A percentile compares a stretch with the other conserved stretches of the same genome.
These are phyloP conservation scores for Clathrospora elynae DNA, from an alignment of 2,329 filamentous ascomycete genomes.

Conservation along the genomic window DNA sequence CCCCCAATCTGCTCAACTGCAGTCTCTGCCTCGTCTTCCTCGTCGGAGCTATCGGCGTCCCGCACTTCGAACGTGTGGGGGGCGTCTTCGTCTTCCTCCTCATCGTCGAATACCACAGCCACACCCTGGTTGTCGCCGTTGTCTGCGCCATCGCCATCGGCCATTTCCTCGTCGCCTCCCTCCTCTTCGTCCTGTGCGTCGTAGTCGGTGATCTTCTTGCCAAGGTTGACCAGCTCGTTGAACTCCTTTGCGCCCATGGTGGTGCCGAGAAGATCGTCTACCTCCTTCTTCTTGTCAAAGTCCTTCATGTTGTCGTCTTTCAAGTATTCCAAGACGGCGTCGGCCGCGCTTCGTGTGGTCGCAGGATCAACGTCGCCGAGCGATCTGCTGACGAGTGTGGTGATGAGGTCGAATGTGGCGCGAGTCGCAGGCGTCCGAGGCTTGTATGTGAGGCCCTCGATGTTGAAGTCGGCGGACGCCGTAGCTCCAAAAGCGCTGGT, in stretches of 20 bases:
- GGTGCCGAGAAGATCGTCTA: conserved; percentile 89
- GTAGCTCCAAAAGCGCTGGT: conserved; percentile 69
- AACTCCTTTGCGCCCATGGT: conserved; percentile 87
- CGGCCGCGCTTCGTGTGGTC: conserved; percentile 89
- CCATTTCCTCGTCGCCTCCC: conserved; percentile 67
- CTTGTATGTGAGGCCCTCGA: conserved; percentile 90
- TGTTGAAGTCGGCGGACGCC: conserved; percentile 78
- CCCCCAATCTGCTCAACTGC: conserved; percentile 63
- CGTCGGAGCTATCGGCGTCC: conserved; percentile 82
- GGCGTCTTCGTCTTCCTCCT: conserved; percentile 77
- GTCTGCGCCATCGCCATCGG: conserved; percentile 69
- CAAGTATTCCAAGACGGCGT: conserved; percentile 85
- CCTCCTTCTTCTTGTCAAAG: conserved; percentile 96
- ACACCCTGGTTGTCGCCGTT: conserved; percentile 90
- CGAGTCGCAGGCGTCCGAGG: conserved; percentile 89
- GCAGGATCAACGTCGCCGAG: conserved; percentile 93
- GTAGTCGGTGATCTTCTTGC: conserved; percentile 99
- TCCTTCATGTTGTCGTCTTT: conserved; percentile 97
- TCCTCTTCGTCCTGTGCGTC: conserved; percentile 96
- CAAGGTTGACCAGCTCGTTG: conserved; percentile 93
- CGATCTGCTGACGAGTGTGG: conserved; percentile 84
- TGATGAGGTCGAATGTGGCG: conserved; percentile 90
- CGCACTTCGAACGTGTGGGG: conserved; percentile 82
- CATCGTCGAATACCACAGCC: conserved; percentile 94
- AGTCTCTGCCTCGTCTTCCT: conserved; percentile 68